Evolutionary conservation across 306 rosid genomes (phyloP).

Genomic region (Begonia loranthoides): DNA sequence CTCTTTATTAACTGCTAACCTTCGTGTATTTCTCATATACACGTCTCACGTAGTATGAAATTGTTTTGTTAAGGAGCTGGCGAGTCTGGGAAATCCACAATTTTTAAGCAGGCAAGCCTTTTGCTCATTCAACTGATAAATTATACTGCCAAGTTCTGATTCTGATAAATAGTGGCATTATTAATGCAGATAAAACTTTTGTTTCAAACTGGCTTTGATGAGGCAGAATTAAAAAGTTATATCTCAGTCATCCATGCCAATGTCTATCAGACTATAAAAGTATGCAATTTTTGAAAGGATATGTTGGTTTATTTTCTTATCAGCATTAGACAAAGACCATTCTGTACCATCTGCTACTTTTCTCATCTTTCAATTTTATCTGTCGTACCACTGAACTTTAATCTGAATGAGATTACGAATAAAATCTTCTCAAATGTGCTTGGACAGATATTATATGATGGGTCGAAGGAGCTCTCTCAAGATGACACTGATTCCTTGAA

Average conservation of each 20-base stretch:
- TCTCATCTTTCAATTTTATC: no score
- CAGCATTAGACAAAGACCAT: constrained; percentile 31
- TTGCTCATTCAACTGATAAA: constrained; percentile 7
- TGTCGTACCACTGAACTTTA: no score
- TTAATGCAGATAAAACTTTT: constrained; percentile 74
- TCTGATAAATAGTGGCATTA: not conserved
- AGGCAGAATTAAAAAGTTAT: constrained; percentile 88
- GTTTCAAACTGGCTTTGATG: constrained; percentile 96
- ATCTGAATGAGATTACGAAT: no score
- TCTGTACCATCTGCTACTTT: constrained; percentile 25
- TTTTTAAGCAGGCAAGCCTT: constrained; percentile 81
- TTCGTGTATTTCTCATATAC: no score
- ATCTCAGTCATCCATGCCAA: constrained; percentile 93
- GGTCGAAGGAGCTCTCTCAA: constrained; percentile 81
- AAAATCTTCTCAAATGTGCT: constrained; percentile 3
- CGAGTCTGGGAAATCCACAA: constrained; percentile 94
- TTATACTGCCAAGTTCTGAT: no score
- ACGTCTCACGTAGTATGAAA: no score
- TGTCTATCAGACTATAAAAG: constrained; percentile 99
- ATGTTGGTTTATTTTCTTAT: constrained; percentile 90
- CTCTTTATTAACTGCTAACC: no score
- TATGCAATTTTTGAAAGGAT: constrained; percentile 99
- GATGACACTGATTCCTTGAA: constrained; percentile 42
- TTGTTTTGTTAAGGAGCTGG: constrained; percentile 53
- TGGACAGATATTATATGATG: constrained; percentile 77